Base-by-base conservation (phyloP, 2,329 filamentous ascomycete species). In the Talaromyces sp. region DNA sequence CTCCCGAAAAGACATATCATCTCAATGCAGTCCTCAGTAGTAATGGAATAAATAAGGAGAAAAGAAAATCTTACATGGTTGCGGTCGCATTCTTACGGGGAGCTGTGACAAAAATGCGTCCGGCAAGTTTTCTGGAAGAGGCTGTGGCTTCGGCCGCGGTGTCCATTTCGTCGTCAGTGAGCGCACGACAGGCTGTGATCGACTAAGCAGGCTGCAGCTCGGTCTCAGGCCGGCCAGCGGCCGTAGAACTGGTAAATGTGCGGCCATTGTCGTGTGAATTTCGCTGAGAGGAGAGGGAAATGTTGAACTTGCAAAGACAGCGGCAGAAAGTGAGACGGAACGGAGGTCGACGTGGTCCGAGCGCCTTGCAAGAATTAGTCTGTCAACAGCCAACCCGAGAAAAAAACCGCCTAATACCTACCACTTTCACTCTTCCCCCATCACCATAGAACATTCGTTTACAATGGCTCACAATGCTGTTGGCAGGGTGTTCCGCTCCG, bases 181-280 rank as follows among this genome's bases (percentile, higher is more conserved):
- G 66, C 86, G 75, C 57, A 72, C 73, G 55, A 69, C 69, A 46
- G 71, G 67, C 58, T 73, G 76, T 60, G 84, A 82, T 63, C 81
- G 81, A 31, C 41, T 29, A 8, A 61, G 27, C 1, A 58, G 6
- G 13, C 32, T 32, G 54, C 32, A 71, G 41, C 85, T 77, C 31
- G 84, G 79, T 76, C 89, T 90, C 72, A 90, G 85, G 76, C 86
- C 88, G 81, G 85, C 84, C 71, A 90, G 76, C 64, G 89, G 88
- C 84, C 89, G 86, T 77, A 81, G 72, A 53, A 81, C 76, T 59
- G 84, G 77, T 70, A 82, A 70, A 62, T 82, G 76, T 65, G 84
- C 80, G 66, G 84, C 81, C 82, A 90, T 91, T 62, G 41, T 17
- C 29, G 63, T 27, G 35, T 49, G 29, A 63, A 65, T 64, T n/a